Base-by-base conservation (phyloP, 495 filamentous ascomycete species). In the Aspergillus sclerotiicarbonarius region DNA sequence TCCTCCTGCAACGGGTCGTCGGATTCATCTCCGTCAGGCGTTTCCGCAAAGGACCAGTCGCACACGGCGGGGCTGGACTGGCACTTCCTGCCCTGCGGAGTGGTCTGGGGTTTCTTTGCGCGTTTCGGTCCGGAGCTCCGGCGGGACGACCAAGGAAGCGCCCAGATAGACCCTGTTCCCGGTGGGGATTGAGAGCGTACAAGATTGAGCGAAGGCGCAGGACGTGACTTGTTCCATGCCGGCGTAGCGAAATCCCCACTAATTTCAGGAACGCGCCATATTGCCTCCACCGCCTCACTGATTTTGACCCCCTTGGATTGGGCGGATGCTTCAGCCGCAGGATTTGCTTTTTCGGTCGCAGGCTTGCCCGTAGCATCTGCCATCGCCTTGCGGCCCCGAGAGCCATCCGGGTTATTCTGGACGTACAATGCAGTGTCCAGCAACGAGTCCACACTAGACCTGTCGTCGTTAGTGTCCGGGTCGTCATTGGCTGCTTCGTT, bases 1-100 rank as follows among this genome's bases (percentile, higher is more conserved):
- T 67, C 56, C 41, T 77, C 75, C 59, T 78, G 76, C 45, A 79
- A 66, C 37, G 76, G 76, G 58, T 79, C 76, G 61, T 79, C 76
- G 46, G 76, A 79, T 58, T 79, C 76, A 53, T 68, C 71, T 46
- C 66, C 68, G 46, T 76, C 73, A 30, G 67, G 63, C 7, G 65
- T 60, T 31, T 68, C 57, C 39, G 75, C 71, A 59, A 79, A 79
- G 32, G 71, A 76, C 76, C 75, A 79, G 67, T 79, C 75, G 50
- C 60, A 68, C 32, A 64, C 62, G n/a, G 68, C 60, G 21, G 73
- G 73, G 56, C 72, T 77, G 8, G 71, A 74, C 52, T 68, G 64
- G 39, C 61, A 51, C 44, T 67, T 75, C 53, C 69, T 71, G 54
- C 61, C 61, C 19, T 62, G 65, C 51, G n/a, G 44, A 53, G 48